A percentile compares a stretch with the other conserved stretches of the same genome.
Evolutionary conservation across 202 grass and related monocot species (phyloP).

Genomic region (Cymbopogon flexuosus): DNA sequence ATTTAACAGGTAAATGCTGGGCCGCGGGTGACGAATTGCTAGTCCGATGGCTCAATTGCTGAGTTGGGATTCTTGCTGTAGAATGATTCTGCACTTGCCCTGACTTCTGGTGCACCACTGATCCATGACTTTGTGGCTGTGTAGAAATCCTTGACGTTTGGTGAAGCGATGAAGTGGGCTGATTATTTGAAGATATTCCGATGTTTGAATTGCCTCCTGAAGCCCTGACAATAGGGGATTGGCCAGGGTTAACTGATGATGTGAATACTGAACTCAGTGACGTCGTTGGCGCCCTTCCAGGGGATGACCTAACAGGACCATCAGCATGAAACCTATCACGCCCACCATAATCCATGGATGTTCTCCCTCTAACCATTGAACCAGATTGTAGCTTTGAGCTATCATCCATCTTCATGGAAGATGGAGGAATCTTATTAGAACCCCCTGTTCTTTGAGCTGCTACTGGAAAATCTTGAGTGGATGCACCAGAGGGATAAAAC

Average conservation of each 20-base stretch:
- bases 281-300: conserved; percentile 23
- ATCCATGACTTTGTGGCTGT: conserved; percentile 42
- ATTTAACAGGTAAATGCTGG: conserved; percentile 42
- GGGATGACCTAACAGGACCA: conserved; percentile 37
- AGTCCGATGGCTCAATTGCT: conserved; percentile 37
- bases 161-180: conserved; percentile 26
- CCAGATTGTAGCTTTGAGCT: conserved; percentile 43
- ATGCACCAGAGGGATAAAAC: conserved; percentile 88
- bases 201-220: conserved; percentile 37
- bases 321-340: conserved; percentile 50
- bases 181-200: conserved; percentile 36
- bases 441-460: conserved; percentile 44
- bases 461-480: conserved; percentile 56
- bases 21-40: conserved; percentile 34
- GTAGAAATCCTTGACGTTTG: conserved; percentile 48
- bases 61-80: conserved; percentile 39
- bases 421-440: conserved; percentile 40
- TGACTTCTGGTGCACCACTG: conserved; percentile 47
- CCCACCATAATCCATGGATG: conserved; percentile 33
- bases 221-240: conserved; percentile 34
- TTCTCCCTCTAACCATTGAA: conserved; percentile 44
- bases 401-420: conserved; percentile 47
- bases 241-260: conserved; percentile 30
- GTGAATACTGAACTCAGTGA: conserved; percentile 37
- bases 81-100: conserved; percentile 37